Evolutionary conservation across 352 stramenopile genomes (phyloP), one percentile per base, ranked within the genome.

Genomic region (Lagenidium giganteum): DNA sequence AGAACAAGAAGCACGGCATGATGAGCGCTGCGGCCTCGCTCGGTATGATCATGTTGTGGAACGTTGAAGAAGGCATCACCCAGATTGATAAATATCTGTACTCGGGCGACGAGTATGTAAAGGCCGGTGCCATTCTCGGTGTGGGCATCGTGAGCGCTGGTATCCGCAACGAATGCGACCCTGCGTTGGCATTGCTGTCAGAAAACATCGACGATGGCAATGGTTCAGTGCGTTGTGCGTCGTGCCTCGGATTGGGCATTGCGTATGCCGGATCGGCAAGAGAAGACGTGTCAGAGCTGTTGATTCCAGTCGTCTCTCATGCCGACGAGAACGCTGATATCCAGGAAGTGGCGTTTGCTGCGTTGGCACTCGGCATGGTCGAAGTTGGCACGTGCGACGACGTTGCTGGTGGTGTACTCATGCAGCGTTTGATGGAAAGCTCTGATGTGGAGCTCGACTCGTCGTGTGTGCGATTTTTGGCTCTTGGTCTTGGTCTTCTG

Each of bases 1-100:
- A 99, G 71, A 99, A 99, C 83, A 99, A 99, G 67, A 97, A 99
- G 68, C 95, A 99, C 55, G 96, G 96, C 41, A 99, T 99, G 96
- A 96, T 99, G 74, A 96, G 90, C 43, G 96, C 96, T 0, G 94
- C 96, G 2, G 97, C 96, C 12, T 99, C 95, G 28, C 72, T 99
- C 23, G 97, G 96, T 41, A 90, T 98, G 51, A 96, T 99, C 41
- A 91, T 99, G 63, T 73, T 99, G 3, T 99, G 97, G 97, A 99
- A 99, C 67, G 95, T 99, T 4, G 97, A 99, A 66, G 97, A 99
- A 72, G 96, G 97, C 18, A 87, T 99, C 47, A 98, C 95, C 42
- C 84, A 98, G 57, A 98, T 99, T 67, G 96, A 99, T 63, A 99
- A 99, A 77, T 99, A 98, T 61, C 74, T 99, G 30, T 98, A 99